Evolutionary conservation across 148 eudicot species (phyloP), one percentile per base, ranked within the genome.

Genomic region (Fagopyrum esculentum): DNA sequence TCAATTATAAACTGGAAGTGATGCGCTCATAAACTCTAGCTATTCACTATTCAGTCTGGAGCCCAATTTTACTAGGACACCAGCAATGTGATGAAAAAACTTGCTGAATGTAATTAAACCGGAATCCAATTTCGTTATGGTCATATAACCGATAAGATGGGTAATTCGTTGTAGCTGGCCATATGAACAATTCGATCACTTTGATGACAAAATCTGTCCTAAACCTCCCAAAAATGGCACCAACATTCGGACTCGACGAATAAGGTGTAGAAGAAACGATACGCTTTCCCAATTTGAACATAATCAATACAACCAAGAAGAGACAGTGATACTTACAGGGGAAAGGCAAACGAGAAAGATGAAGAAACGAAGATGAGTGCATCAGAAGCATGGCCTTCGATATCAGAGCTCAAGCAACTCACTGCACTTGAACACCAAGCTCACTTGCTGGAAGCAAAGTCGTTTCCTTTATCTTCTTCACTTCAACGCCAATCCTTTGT

Each of bases 331-430:
- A 66, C 71, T 35, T 66, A 66, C 71, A 43, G 9, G 45, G 71
- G 47, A 6, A 66, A 66, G 71, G 5, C 17, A 46, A 40, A 17
- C 71, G 19, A 13, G 71, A 43, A 40, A 66, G 46, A 66, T 40
- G 19, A 43, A 66, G 47, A 66, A 66, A 8, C 46, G 71, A 66
- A 66, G 71, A 43, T 40, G 71, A 66, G 46, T 66, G 71, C 71
- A 66, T 63, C 69, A 63, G 71, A 43, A 66, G 47, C 71, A 66
- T 66, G 71, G 71, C 68, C 68, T 61, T 61, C 68, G 43, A 61
- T 9, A 29, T 61, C 35, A 54, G 44, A 61, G 68, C 68, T 61
- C 5, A 43, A 35, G 71, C 71, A 66, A 66, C 71, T 66, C 46
- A 66, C 45, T 43, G 10, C 71, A 35, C 46, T 68, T 7, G 87